Evolutionary conservation across 768 basidiomycete genomes (phyloP).

Genomic region (Hericium erinaceus): DNA sequence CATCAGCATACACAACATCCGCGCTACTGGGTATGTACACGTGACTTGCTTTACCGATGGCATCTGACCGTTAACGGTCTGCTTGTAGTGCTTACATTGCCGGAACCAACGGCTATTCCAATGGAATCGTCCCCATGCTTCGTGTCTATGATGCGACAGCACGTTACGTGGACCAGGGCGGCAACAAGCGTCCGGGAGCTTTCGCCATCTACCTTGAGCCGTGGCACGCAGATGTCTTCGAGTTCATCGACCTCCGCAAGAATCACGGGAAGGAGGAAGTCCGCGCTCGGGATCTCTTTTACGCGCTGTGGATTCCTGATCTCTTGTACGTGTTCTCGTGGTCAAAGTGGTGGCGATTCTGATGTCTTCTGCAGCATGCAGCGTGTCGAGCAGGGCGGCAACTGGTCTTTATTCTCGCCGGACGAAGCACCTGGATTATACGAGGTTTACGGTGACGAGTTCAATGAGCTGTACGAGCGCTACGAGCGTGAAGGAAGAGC

Average conservation of each 20-base stretch:
- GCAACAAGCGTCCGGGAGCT: conserved; percentile 97
- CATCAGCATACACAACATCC: conserved; percentile 90
- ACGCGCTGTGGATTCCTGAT: conserved; percentile 96
- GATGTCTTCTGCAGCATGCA: conserved; percentile 63
- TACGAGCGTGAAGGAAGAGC: conserved; percentile 90
- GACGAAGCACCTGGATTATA: conserved; percentile 87
- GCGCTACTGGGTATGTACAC: conserved; percentile 74
- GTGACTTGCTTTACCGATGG: background rate
- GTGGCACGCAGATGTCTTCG: conserved; percentile 97
- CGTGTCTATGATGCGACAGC: conserved; percentile 97
- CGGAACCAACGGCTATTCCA: conserved; percentile 97
- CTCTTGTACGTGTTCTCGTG: conserved; percentile 59
- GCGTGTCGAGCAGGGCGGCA: conserved; percentile 78
- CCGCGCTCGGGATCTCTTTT: conserved; percentile 94
- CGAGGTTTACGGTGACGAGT: conserved; percentile 86
- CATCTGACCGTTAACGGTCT: background rate
- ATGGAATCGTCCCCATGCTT: conserved; percentile 98
- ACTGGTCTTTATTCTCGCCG: conserved; percentile 98
- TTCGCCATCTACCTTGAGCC: conserved; percentile 98
- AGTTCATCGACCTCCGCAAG: conserved; percentile 95
- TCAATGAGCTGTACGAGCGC: conserved; percentile 73
- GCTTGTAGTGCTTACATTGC: conserved; percentile 84
- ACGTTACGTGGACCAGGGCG: conserved; percentile 97
- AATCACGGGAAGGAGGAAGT: conserved; percentile 98
- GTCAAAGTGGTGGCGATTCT: background rate